These are phyloP conservation scores for Lactarius quietus DNA, from an alignment of 768 basidiomycete species.

Conservation along the genomic window DNA sequence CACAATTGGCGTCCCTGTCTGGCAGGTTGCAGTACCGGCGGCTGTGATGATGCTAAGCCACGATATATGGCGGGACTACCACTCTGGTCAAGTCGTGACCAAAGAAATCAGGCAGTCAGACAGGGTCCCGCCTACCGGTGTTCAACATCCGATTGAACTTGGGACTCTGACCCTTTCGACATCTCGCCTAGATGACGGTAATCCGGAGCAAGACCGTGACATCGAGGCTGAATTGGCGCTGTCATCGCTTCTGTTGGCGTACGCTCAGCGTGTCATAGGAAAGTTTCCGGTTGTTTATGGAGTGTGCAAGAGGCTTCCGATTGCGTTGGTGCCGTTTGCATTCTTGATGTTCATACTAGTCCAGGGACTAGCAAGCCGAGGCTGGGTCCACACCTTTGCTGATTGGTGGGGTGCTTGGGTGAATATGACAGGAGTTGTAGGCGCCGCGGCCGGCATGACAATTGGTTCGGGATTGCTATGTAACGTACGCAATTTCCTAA, in stretches of 20 bases:
- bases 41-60: constrained; percentile 66
- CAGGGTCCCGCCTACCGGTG: neutral
- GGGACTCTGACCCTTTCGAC: constrained; percentile 2
- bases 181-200: neutral
- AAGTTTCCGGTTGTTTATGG: constrained; percentile 70
- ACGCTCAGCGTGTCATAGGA: constrained; percentile 18
- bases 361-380: constrained; percentile 72
- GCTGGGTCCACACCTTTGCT: constrained; percentile 87
- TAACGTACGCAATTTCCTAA: constrained; percentile 41
- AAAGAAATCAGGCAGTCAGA: neutral
- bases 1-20: constrained; percentile 73
- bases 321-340: constrained; percentile 84
- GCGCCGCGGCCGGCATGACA: constrained; percentile 51
- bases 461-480: constrained; percentile 70
- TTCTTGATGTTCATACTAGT: constrained; percentile 95
- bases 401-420: constrained; percentile 56
- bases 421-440: constrained; percentile 34
- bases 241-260: constrained; percentile 22
- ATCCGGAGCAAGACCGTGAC: neutral
- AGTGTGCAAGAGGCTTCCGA: constrained; percentile 66
- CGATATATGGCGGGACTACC: constrained; percentile 46
- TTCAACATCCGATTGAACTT: constrained; percentile 14
- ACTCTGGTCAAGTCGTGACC: neutral
- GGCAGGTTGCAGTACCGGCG: constrained; percentile 82
- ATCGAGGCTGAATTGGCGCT: constrained; percentile 14